phyloP scores from a whole-genome alignment of 139 green algal species.

The Pseudopediastrum boryanum region DNA sequence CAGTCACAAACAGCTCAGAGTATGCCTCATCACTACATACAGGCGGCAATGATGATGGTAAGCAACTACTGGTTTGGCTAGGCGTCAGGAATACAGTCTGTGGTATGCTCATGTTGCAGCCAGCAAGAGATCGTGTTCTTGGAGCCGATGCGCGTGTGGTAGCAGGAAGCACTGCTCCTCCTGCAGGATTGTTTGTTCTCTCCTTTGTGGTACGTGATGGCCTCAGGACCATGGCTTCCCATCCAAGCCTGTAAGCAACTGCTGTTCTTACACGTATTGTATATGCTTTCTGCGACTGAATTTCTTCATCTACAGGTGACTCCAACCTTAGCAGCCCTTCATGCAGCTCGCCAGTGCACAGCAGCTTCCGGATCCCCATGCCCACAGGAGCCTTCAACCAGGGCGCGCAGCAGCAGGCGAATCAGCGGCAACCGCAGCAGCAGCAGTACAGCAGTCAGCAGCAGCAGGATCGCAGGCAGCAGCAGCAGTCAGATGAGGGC shows the following conservation, averaged over 20 bases:
- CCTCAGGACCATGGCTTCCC: too few species aligned
- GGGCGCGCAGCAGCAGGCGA: conserved; percentile 4
- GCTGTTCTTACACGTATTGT: too few species aligned
- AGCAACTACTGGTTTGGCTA: neutral
- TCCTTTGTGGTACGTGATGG: too few species aligned
- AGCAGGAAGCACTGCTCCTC: too few species aligned
- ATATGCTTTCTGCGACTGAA: too few species aligned
- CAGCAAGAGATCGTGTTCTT: too few species aligned
- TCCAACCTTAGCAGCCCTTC: conserved; percentile 19
- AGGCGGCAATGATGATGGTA: neutral
- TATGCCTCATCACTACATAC: conserved; percentile 2
- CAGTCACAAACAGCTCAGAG: conserved; percentile 26
- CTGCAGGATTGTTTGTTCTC: too few species aligned
- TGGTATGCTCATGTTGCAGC: too few species aligned
- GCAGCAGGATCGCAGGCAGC: neutral
- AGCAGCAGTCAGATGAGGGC: neutral
- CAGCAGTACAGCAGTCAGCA: conserved; percentile 2
- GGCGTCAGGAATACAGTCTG: too few species aligned
- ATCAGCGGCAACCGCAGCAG: neutral
- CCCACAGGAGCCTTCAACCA: neutral
- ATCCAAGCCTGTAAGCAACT: too few species aligned
- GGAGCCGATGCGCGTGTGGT: too few species aligned
- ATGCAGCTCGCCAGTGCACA: conserved; percentile 7
- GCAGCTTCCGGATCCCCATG: conserved; percentile 7
- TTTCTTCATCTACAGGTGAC: too few species aligned